phyloP scores from a whole-genome alignment of 345 rosid species.

The Anastatica hierochuntica region DNA sequence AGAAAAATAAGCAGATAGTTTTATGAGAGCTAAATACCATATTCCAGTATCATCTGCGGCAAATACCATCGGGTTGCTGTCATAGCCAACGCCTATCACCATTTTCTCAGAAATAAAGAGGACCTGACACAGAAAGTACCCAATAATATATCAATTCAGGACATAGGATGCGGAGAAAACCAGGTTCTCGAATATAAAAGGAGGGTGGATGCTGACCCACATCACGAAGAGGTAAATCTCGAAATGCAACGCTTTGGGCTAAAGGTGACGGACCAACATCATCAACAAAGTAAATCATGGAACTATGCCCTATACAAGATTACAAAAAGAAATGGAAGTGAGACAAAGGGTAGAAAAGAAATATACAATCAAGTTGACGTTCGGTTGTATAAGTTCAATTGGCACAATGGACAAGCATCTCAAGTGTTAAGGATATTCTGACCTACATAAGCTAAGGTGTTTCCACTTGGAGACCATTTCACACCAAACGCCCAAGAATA shows the following conservation, averaged over 20 bases:
- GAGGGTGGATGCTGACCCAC: slow-evolving; percentile 99
- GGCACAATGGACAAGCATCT: background rate
- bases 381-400: background rate
- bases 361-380: slow-evolving; percentile 3
- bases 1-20: background rate
- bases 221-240: slow-evolving; percentile 99
- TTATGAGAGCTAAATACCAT: slow-evolving; percentile 44
- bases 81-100: slow-evolving; percentile 91
- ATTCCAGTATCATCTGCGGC: slow-evolving; percentile 94
- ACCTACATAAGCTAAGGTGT: slow-evolving; percentile 95
- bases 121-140: slow-evolving; percentile 39
- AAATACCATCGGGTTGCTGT: slow-evolving; percentile 90
- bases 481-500: slow-evolving; percentile 99
- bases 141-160: slow-evolving; percentile 18
- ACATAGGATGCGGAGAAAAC: slow-evolving; percentile 15
- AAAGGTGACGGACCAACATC: slow-evolving; percentile 95
- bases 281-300: slow-evolving; percentile 94
- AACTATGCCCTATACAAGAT: slow-evolving; percentile 69
- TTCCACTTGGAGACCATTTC: slow-evolving; percentile 98
- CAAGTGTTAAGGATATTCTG: slow-evolving; percentile 31
- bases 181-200: slow-evolving; percentile 23
- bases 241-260: slow-evolving; percentile 81
- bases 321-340: slow-evolving; percentile 12
- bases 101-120: slow-evolving; percentile 85
- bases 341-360: slow-evolving; percentile 6